Evolutionary conservation across 148 eudicot species (phyloP), one percentile per base, ranked within the genome.

Genomic region (Chenopodium quinoa): DNA sequence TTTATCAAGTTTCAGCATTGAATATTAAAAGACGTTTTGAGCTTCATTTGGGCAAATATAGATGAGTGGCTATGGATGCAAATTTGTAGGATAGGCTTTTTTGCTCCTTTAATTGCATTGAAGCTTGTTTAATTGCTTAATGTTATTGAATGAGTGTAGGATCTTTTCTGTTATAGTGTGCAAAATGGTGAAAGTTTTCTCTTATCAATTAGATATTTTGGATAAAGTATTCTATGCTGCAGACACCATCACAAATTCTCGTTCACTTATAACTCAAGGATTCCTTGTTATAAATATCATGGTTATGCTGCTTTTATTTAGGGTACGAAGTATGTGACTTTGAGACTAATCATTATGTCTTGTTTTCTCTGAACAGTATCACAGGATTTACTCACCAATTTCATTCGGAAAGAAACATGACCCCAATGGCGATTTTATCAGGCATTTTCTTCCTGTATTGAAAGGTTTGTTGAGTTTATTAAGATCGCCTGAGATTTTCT

Each of bases 381-480:
- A 93, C 63, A 92, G 97, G 48, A 92, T 95, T 65, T 95, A 95
- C 85, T 95, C 98, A 47, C 98, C 98, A 25, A 88, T 89, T 79
- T 81, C 96, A 68, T 95, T 95, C 81, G 98, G 97, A 80, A 95
- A 92, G 89, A 95, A 93, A 82, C 89, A 92, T 87, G 98, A 95
- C 77, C 93, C 92, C 22, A 90, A 83, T 80, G 97, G 98, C 37
- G 82, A 89, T 71, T 95, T 86, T 56, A 89, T 95, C 63, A 92
- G 97, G 84, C 93, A 95, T 87, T 93, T 95, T 85, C 92, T 95
- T 48, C 98, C 98, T 0, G 83, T 91, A 32, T 82, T 95, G 78
- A 92, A 93, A 95, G 98, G 98, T 93, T 79, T 56, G 4, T 71
- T 71, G 13, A 67, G 11, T 23, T 52, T n/a, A 65, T 19, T 20